phyloP scores from a whole-genome alignment of 2,329 filamentous ascomycete species.

The Pleomassaria siparia region DNA sequence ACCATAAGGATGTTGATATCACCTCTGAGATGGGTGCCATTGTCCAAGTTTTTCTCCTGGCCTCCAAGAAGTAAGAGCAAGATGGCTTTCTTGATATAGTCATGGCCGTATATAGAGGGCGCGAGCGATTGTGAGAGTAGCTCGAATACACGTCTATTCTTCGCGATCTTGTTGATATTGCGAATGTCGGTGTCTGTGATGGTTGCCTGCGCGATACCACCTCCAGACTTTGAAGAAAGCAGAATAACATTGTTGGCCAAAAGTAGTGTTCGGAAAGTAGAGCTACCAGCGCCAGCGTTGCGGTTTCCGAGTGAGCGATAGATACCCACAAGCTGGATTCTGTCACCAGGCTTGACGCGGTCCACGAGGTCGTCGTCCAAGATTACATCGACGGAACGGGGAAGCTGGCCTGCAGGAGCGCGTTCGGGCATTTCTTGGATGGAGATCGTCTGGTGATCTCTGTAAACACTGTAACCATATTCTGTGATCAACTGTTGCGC shows the following conservation, averaged over 20 bases:
- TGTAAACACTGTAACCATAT: slow-evolving; percentile 92
- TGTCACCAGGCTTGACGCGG: slow-evolving; percentile 89
- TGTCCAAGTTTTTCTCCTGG: slow-evolving; percentile 98
- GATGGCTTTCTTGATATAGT: slow-evolving; percentile 97
- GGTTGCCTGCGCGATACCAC: slow-evolving; percentile 84
- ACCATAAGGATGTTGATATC: slow-evolving; percentile 99
- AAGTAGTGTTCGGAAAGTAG: slow-evolving; percentile 91
- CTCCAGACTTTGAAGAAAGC: slow-evolving; percentile 92
- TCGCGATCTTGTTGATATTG: slow-evolving; percentile 97
- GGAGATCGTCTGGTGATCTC: slow-evolving; percentile 95
- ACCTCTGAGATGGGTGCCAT: slow-evolving; percentile 94
- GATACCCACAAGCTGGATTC: slow-evolving; percentile 95
- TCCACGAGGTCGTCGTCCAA: slow-evolving; percentile 96
- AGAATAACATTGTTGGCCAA: slow-evolving; percentile 94
- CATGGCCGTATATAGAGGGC: slow-evolving; percentile 94
- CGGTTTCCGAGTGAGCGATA: slow-evolving; percentile 93
- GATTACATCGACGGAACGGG: slow-evolving; percentile 93
- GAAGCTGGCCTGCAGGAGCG: slow-evolving; percentile 91
- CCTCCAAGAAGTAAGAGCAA: slow-evolving; percentile 92
- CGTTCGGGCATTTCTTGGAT: slow-evolving; percentile 99
- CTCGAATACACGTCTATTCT: slow-evolving; percentile 92
- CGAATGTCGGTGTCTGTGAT: slow-evolving; percentile 97
- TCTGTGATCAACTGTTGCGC: slow-evolving; percentile 72
- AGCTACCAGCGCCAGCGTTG: slow-evolving; percentile 86
- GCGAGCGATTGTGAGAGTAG: slow-evolving; percentile 91